Conservation (phyloP, 2,329 filamentous ascomycete genomes). For the Monosporascus ibericus region DNA sequence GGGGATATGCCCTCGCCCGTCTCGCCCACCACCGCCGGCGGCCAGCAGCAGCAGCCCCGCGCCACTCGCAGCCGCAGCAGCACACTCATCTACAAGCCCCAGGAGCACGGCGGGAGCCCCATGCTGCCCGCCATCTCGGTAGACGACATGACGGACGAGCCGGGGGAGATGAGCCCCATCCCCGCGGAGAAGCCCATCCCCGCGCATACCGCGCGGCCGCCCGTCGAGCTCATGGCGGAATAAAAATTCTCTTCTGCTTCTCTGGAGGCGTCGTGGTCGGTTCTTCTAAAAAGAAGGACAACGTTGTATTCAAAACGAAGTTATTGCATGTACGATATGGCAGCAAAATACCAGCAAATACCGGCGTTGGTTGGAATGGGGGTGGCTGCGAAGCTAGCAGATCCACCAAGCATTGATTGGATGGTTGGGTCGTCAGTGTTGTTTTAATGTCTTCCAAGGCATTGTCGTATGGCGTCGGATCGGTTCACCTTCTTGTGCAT, state of each 20-base stretch:
- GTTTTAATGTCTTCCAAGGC: no score
- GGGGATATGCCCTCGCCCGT: constrained; percentile 23
- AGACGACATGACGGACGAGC: constrained; percentile 59
- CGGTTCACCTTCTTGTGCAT: no score
- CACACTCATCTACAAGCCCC: constrained; percentile 60
- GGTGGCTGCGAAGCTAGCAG: no score
- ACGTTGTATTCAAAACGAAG: neutral
- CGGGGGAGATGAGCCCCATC: constrained; percentile 30
- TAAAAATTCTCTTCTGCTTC: constrained; percentile 4
- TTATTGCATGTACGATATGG: neutral
- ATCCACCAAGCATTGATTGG: no score
- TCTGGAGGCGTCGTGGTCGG: no score
- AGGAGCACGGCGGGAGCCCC: constrained; percentile 47
- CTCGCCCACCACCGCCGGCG: constrained; percentile 24
- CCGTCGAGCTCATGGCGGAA: constrained; percentile 57
- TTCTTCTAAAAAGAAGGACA: neutral
- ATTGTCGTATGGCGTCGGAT: no score
- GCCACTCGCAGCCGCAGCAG: constrained; percentile 52
- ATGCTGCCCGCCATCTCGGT: constrained; percentile 60
- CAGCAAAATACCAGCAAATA: no score
- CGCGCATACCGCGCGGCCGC: constrained; percentile 57
- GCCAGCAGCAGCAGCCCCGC: neutral
- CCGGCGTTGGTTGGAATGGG: no score
- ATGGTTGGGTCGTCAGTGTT: no score
- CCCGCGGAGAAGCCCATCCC: constrained; percentile 42